Evolutionary conservation across 1,284 basidiomycete genomes (phyloP), one percentile per base, ranked within the genome.

Genomic region (Heterobasidion annosum): DNA sequence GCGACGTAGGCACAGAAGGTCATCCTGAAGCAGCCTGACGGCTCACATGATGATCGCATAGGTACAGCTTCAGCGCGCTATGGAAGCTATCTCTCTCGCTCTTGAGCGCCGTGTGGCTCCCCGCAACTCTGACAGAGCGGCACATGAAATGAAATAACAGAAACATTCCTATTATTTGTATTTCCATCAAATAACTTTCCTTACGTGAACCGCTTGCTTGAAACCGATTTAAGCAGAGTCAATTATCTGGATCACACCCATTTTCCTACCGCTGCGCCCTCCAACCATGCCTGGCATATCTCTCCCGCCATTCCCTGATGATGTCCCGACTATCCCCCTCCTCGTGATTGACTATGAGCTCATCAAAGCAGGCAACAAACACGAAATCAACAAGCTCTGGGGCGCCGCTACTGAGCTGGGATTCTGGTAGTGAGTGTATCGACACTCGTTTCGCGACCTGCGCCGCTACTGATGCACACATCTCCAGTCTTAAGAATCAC

Each of bases 401-500:
- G 13, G 34, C 25, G 48, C 48, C 5, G 48, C 48, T 18, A 49
- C 48, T 34, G 34, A 35, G 48, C 34, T 49, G 3, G 25, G 48
- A 9, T 34, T 35, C 6, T 34, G 48, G 48, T 49, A 35, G 37
- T 40, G n/a, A 40, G 37, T 40, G n/a, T 25, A 25, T 25, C 25
- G 25, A 25, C 25, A 25, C 4, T 25, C 25, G 25, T 25, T 25
- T 25, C 25, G 25, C 25, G 25, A 16, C 13, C 7, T 13, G 13
- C 13, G 42, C 13, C 42, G 16, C 5, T 15, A 43, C 16, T 13
- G 42, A 43, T 4, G 2, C 42, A 43, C 42, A 13, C 16, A 3
- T 47, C 10, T 16, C n/a, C 9, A 32, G 25, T 33, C 48, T 54
- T 2, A 54, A 50, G 16, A 70, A 71, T 56, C 68, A 71, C 51